Evolutionary conservation across 1,284 basidiomycete genomes (phyloP).

Genomic region (Tylopilus microsporus): DNA sequence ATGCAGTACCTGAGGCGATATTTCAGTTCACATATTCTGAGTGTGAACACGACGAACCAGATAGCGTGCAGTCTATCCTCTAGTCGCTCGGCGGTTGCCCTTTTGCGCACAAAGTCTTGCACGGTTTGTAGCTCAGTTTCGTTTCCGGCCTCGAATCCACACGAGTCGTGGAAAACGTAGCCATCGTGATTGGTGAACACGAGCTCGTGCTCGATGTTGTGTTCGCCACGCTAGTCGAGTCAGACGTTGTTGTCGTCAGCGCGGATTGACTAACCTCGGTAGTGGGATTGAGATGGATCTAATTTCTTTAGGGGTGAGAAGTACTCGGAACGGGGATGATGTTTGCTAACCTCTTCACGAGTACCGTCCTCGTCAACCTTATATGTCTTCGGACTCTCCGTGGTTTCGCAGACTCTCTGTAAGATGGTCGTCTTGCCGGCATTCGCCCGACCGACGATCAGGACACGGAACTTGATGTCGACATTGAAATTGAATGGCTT

Average conservation of each 20-base stretch:
- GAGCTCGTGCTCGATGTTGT: constrained; percentile 3
- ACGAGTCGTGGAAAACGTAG: constrained; percentile 7
- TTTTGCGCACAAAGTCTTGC: not conserved
- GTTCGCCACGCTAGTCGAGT: not conserved
- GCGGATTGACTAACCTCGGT: not conserved
- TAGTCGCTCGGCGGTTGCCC: not conserved
- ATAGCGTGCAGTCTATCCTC: constrained; percentile 2
- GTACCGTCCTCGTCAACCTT: not conserved
- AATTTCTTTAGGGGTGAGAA: not conserved
- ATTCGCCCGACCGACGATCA: constrained; percentile 5
- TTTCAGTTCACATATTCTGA: not conserved
- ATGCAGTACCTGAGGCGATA: constrained; percentile 1
- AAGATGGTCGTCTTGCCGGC: constrained; percentile 8
- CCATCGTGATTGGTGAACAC: constrained; percentile 1
- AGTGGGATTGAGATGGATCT: constrained; percentile 1
- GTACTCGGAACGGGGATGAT: not conserved
- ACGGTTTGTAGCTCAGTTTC: not conserved
- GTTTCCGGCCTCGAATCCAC: constrained; percentile 3
- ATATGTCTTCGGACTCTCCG: constrained; percentile 3
- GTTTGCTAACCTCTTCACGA: constrained; percentile 1
- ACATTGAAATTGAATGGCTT: not conserved
- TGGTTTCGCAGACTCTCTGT: constrained; percentile 8
- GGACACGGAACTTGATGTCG: constrained; percentile 1
- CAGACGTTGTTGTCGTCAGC: too few relatives aligned
- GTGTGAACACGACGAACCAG: not conserved